These are phyloP conservation scores for Ogataea siamensis DNA, from an alignment of 805 yeast species.

Conservation along the genomic window DNA sequence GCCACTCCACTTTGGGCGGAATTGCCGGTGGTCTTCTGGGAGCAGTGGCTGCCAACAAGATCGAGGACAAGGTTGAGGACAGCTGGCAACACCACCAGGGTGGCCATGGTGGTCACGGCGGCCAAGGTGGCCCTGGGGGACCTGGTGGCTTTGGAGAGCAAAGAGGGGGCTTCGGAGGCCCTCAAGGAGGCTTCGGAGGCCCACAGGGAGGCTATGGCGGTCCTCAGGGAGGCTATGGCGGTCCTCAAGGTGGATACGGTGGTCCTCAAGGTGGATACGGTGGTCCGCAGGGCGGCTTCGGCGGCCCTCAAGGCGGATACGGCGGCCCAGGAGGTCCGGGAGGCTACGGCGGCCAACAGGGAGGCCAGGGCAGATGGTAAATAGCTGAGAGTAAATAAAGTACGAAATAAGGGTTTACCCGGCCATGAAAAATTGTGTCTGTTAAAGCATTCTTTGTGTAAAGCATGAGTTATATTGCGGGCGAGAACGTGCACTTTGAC, in stretches of 20 bases:
- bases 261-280: constrained; percentile 20
- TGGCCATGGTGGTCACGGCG: constrained; percentile 16
- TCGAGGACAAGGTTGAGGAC: constrained; percentile 36
- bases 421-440: constrained; percentile 16
- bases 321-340: constrained; percentile 4
- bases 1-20: constrained; percentile 43
- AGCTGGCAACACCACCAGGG: constrained; percentile 27
- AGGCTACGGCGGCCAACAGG: constrained; percentile 18
- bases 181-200: constrained; percentile 22
- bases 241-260: constrained; percentile 7
- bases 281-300: constrained; percentile 16
- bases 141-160: constrained; percentile 15
- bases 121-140: constrained; percentile 11
- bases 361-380: constrained; percentile 9
- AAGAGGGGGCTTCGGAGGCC: constrained; percentile 1
- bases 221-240: constrained; percentile 18
- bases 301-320: constrained; percentile 20
- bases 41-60: constrained; percentile 52
- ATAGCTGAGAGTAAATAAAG: not conserved
- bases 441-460: constrained; percentile 8
- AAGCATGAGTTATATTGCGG: constrained; percentile 27
- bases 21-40: constrained; percentile 55
- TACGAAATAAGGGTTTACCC: constrained; percentile 7
- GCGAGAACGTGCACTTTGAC: constrained; percentile 33
- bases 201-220: constrained; percentile 8